phyloP scores from a whole-genome alignment of 805 yeast genomes.

The Candida dendrica region DNA sequence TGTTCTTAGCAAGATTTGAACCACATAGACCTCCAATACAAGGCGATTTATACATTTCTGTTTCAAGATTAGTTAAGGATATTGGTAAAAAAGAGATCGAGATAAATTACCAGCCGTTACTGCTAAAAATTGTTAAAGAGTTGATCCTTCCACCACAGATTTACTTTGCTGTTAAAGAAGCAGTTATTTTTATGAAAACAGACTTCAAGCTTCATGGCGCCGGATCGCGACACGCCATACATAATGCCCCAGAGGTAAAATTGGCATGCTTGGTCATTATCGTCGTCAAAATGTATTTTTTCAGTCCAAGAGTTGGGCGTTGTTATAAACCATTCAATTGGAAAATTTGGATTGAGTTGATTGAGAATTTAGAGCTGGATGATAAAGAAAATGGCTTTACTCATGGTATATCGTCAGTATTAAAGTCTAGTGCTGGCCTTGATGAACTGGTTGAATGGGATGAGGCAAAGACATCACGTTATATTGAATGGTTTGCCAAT shows the following conservation, averaged over 20 bases:
- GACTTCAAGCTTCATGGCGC: slow-evolving; percentile 2
- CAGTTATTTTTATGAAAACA: slow-evolving; percentile 17
- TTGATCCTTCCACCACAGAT: slow-evolving; percentile 45
- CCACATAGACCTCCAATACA: slow-evolving; percentile 33
- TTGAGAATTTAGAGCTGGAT: slow-evolving; percentile 10
- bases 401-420: slow-evolving; percentile 5
- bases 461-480: slow-evolving; percentile 35
- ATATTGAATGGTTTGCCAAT: slow-evolving; percentile 43
- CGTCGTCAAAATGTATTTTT: slow-evolving; percentile 18
- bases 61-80: slow-evolving; percentile 11
- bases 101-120: slow-evolving; percentile 28
- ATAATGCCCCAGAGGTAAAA: slow-evolving; percentile 30
- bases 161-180: slow-evolving; percentile 21
- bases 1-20: slow-evolving; percentile 29
- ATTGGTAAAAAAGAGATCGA: slow-evolving; percentile 1
- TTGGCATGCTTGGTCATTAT: slow-evolving; percentile 8
- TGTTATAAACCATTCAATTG: slow-evolving; percentile 1
- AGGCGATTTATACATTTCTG: slow-evolving; percentile 27
- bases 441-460: slow-evolving; percentile 40
- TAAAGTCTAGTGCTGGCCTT: slow-evolving; percentile 19
- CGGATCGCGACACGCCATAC: slow-evolving; percentile 15
- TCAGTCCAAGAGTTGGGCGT: not conserved
- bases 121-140: slow-evolving; percentile 35
- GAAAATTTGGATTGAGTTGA: slow-evolving; percentile 14
- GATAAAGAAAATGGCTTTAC: slow-evolving; percentile 3